Evolutionary conservation across 1,284 basidiomycete genomes (phyloP).

Genomic region (Leccinum pachyderme): DNA sequence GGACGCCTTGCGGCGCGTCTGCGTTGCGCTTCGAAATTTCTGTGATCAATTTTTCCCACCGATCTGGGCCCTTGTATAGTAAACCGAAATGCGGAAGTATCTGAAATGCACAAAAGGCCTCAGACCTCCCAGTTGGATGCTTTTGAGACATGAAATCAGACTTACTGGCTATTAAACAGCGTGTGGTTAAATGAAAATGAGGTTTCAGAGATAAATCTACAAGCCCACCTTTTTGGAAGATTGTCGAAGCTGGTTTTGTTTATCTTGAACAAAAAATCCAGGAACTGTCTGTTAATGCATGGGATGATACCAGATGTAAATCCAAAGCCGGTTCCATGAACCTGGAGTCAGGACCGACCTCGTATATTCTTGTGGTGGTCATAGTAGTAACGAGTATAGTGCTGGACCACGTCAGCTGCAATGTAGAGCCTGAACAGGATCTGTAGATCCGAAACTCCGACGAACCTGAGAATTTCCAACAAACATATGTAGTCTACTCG

Average conservation of each 20-base stretch:
- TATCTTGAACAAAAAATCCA: constrained; percentile 15
- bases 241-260: not conserved
- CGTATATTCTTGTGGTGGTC: not conserved
- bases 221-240: not conserved
- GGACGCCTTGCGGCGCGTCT: constrained; percentile 35
- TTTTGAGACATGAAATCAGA: not conserved
- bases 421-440: not conserved
- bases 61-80: constrained; percentile 44
- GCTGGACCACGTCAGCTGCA: not conserved
- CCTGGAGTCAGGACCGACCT: not conserved
- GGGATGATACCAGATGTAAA: not conserved
- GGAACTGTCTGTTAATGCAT: constrained; percentile 2
- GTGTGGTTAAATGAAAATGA: not conserved
- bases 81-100: constrained; percentile 62
- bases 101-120: constrained; percentile 29
- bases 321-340: not conserved
- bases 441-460: not conserved
- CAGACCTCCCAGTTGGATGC: not conserved
- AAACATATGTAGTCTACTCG: not conserved
- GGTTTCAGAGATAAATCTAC: too few species aligned
- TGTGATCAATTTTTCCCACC: constrained; percentile 50
- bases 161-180: constrained; percentile 6
- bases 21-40: constrained; percentile 46
- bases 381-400: not conserved
- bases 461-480: not conserved